These are phyloP conservation scores for Diaporthe caulivora DNA, from an alignment of 2,329 filamentous ascomycete genomes.

Conservation along the genomic window DNA sequence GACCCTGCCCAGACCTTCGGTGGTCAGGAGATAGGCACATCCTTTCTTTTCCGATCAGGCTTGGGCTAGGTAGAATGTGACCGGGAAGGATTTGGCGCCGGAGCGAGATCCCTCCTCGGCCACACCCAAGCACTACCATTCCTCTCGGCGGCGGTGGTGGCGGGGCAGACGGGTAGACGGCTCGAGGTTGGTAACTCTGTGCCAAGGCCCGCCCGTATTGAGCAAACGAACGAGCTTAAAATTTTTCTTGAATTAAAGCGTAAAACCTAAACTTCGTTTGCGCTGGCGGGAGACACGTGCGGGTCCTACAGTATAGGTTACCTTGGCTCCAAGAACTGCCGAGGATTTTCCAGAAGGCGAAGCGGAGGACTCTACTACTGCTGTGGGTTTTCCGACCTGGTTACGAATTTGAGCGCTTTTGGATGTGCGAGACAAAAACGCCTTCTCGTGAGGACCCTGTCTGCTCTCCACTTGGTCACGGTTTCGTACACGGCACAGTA, in stretches of 20 bases:
- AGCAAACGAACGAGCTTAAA: slow-evolving; percentile 39
- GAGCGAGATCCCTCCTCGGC: neutral
- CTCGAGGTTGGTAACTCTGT: slow-evolving; percentile 1
- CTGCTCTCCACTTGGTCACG: neutral
- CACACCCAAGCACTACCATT: neutral
- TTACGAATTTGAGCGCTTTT: neutral
- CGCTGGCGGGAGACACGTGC: slow-evolving; percentile 6
- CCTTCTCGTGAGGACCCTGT: neutral
- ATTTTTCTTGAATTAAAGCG: slow-evolving; percentile 36
- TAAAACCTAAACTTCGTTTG: slow-evolving; percentile 22
- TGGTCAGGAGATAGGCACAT: slow-evolving; percentile 13
- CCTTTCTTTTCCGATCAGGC: neutral
- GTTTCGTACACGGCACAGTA: neutral
- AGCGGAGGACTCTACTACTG: neutral
- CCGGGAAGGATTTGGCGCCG: slow-evolving; percentile 2
- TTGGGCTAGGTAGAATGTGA: neutral
- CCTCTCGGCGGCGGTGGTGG: neutral
- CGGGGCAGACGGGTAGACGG: neutral
- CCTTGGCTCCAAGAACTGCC: neutral
- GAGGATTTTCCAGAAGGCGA: slow-evolving; percentile 20
- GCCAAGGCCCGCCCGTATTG: slow-evolving; percentile 23
- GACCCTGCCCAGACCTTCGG: slow-evolving; percentile 14
- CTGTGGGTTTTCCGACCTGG: slow-evolving; percentile 6
- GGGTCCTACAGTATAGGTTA: neutral
- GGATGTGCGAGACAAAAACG: neutral